Base-by-base conservation (phyloP, 106 monocot genomes). In the Cymbidium sinense region DNA sequence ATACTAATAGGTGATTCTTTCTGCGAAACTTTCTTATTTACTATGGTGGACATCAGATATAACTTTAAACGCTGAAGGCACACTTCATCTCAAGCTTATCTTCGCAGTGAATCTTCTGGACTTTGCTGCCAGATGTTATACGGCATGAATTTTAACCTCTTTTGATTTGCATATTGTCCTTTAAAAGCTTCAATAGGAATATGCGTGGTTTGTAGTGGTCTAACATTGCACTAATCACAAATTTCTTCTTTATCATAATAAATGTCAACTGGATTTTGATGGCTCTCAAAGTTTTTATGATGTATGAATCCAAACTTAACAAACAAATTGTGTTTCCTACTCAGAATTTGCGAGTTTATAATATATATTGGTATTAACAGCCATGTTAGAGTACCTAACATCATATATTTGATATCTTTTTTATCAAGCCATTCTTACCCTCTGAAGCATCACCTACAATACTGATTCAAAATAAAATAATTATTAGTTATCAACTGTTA, bases 21-120 rank as follows among this genome's bases (percentile, higher is more conserved):
- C 73, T 30, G 28, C 61, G 75, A 78, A 64, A 36, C 74, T 18
- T 43, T 55, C 64, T 85, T 74, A 77, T 77, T 23, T 64, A 62
- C 64, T 81, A 82, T 82, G 28, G 70, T 84, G 86, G 86, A 54
- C 78, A 41, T 62, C 62, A 78, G 77, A 88, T 44, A 35, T 20
- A 75, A 78, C 20, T 81, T 54, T 75, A 25, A 76, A 73, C 74
- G 13, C 21, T 77, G 77, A 65, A 70, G 78, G 78, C 77, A 77
- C 55, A 50, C 64, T 64, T 75, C 17, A 64, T 28, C 18, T 25
- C 65, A 34, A 28, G 33, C 37, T 72, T 75, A 75, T 82, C 67
- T 78, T 55, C 41, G 34, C 51, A 52, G 34, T 75, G 83, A 75
- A 28, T 78, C 65, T 70, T 70, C 41, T 77, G 77, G 76, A 72